Conservation (phyloP, 1,139 yeast species). For the Yamadazyma atmosphaerica region DNA sequence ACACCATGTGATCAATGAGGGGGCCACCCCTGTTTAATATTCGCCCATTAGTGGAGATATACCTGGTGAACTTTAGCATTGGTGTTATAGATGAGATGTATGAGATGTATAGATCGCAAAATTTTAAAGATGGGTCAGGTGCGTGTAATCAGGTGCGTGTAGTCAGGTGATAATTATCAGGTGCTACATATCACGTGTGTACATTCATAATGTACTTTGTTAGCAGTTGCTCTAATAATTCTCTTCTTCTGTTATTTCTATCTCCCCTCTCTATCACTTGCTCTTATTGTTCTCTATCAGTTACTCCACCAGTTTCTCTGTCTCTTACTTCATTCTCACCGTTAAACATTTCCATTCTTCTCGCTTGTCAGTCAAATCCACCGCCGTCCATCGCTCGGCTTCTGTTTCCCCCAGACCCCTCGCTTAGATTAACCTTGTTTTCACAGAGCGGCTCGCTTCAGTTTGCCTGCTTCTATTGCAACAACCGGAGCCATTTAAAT, state of each 20-base stretch:
- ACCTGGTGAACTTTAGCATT: not conserved
- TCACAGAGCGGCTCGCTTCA: slow-evolving; percentile 1
- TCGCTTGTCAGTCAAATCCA: too few species aligned
- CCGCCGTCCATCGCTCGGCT: not conserved
- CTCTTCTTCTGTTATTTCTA: too few species aligned
- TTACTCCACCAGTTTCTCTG: not conserved
- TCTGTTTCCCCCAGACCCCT: not conserved
- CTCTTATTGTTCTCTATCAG: too few species aligned
- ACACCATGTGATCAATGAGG: slow-evolving; percentile 13
- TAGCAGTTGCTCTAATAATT: too few species aligned
- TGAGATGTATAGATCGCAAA: too few species aligned
- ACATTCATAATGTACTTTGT: too few species aligned
- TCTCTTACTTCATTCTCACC: not conserved
- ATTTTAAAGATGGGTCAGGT: too few species aligned
- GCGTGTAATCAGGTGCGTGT: too few species aligned
- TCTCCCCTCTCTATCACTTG: too few species aligned
- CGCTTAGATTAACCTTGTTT: slow-evolving; percentile 1
- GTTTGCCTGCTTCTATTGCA: not conserved
- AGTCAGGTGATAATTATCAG: too few species aligned
- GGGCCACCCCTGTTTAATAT: slow-evolving; percentile 3
- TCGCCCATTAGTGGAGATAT: not conserved
- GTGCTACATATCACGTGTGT: too few species aligned
- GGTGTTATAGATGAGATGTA: not conserved
- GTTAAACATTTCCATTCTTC: too few species aligned
- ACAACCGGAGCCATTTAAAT: slow-evolving; percentile 1